These are phyloP conservation scores for Penicillium atrosanguineum DNA, from an alignment of 495 filamentous ascomycete species.

Conservation along the genomic window DNA sequence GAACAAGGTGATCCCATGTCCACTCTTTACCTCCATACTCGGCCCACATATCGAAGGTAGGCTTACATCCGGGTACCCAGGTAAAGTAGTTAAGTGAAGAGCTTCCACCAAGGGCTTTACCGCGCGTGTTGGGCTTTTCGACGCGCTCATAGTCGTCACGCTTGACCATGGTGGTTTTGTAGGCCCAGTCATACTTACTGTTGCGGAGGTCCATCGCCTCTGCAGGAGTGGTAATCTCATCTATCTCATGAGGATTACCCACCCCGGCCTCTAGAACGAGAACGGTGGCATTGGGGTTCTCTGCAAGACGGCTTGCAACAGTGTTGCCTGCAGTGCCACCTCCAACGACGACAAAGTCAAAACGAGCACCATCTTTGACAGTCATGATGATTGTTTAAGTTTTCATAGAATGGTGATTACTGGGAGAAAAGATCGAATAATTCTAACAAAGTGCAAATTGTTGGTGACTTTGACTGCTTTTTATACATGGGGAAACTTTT, in stretches of 20 bases:
- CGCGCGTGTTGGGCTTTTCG: conserved; percentile 53
- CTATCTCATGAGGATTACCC: conserved; percentile 27
- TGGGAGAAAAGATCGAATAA: too few species aligned
- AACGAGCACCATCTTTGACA: background rate
- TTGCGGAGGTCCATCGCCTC: conserved; percentile 29
- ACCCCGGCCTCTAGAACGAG: conserved; percentile 24
- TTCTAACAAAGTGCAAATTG: too few species aligned
- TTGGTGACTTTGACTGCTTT: too few species aligned
- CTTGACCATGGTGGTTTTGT: conserved; percentile 55
- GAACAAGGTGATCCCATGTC: conserved; percentile 44
- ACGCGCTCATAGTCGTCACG: conserved; percentile 53
- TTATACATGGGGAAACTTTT: too few species aligned
- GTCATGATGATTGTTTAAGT: too few species aligned
- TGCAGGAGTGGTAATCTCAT: conserved; percentile 35
- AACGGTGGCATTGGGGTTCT: conserved; percentile 44
- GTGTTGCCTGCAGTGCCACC: conserved; percentile 50
- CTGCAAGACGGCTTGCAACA: conserved; percentile 54
- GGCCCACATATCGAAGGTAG: conserved; percentile 53
- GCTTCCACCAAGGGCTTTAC: conserved; percentile 47
- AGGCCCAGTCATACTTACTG: conserved; percentile 48
- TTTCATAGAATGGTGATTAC: too few species aligned
- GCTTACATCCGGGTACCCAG: conserved; percentile 45
- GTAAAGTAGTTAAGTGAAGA: conserved; percentile 48
- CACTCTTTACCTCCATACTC: conserved; percentile 48
- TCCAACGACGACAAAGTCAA: conserved; percentile 13